Evolutionary conservation across 31 red algal species (phyloP).

Genomic region (Asparagopsis taxiformis): DNA sequence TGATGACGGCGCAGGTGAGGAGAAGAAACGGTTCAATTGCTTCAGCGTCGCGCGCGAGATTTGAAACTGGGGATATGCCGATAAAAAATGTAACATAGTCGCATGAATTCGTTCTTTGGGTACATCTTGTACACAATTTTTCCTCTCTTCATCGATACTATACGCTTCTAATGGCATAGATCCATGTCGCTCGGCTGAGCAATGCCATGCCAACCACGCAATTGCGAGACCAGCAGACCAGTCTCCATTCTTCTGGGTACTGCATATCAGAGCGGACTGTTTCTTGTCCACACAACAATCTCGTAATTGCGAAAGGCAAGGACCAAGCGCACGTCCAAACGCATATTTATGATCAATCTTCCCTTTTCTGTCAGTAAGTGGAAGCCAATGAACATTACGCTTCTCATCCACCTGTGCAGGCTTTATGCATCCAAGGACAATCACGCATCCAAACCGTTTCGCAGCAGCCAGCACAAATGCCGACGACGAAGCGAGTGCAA

Average conservation of each 20-base stretch:
- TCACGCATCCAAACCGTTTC: not conserved
- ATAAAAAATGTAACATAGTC: slow-evolving; percentile 55
- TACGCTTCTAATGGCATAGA: not conserved
- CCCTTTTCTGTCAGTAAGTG: slow-evolving; percentile 36
- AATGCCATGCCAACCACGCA: slow-evolving; percentile 75
- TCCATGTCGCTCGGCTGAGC: not conserved
- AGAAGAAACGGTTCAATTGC: slow-evolving; percentile 67
- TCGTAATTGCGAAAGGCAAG: slow-evolving; percentile 43
- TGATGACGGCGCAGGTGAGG: slow-evolving; percentile 50
- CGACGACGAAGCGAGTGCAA: too few species aligned
- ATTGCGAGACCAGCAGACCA: slow-evolving; percentile 61
- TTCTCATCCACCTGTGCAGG: not conserved
- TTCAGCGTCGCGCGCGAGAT: slow-evolving; percentile 61
- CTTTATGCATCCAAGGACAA: not conserved
- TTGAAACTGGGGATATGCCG: slow-evolving; percentile 46
- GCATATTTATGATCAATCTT: slow-evolving; percentile 64
- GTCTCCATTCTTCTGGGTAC: slow-evolving; percentile 42
- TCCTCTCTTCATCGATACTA: not conserved
- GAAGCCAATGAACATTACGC: slow-evolving; percentile 27
- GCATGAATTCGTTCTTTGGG: slow-evolving; percentile 34
- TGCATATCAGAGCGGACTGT: slow-evolving; percentile 20
- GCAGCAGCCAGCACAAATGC: too few species aligned
- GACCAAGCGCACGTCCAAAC: slow-evolving; percentile 47
- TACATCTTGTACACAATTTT: not conserved
- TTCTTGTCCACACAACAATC: slow-evolving; percentile 27